Percentiles rank a stretch among this genome's conserved stretches.
Evolutionary conservation across 2,329 filamentous ascomycete species (phyloP).

Genomic region (Aspergillus versicolor): DNA sequence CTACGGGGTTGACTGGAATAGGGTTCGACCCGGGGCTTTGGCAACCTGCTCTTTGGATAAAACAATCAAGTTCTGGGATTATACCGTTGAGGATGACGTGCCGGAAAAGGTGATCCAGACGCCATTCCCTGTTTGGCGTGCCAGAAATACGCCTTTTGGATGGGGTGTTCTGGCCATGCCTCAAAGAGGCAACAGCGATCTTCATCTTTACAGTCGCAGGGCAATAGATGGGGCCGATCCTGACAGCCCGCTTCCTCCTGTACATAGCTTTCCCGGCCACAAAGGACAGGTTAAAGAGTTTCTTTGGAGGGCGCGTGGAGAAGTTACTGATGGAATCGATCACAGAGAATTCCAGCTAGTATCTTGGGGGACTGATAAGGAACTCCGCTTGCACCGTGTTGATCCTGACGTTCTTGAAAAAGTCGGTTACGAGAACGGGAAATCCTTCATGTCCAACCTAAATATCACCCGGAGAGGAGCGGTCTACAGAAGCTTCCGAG

Average conservation of each 20-base stretch:
- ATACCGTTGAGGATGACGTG: conserved; percentile 59
- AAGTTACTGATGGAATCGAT: conserved; percentile 67
- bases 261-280: conserved; percentile 55
- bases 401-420: conserved; percentile 63
- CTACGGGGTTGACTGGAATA: conserved; percentile 93
- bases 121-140: conserved; percentile 85
- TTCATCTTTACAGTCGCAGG: conserved; percentile 78
- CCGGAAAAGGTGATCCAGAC: conserved; percentile 78
- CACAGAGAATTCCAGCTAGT: conserved; percentile 89
- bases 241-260: conserved; percentile 40
- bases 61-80: conserved; percentile 93
- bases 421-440: conserved; percentile 73
- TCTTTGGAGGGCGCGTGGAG: conserved; percentile 78
- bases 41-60: conserved; percentile 89
- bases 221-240: conserved; percentile 39
- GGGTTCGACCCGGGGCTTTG: conserved; percentile 68
- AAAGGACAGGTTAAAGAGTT: conserved; percentile 80
- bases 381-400: conserved; percentile 75
- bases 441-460: conserved; percentile 61
- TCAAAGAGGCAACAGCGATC: conserved; percentile 78
- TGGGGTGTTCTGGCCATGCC: conserved; percentile 86
- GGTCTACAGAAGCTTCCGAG: conserved; percentile 79
- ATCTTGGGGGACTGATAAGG: conserved; percentile 85
- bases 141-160: conserved; percentile 87
- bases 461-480: conserved; percentile 81